Evolutionary conservation across 805 yeast genomes (phyloP), one percentile per base, ranked within the genome.

Genomic region (Pichia cephalocereana): DNA sequence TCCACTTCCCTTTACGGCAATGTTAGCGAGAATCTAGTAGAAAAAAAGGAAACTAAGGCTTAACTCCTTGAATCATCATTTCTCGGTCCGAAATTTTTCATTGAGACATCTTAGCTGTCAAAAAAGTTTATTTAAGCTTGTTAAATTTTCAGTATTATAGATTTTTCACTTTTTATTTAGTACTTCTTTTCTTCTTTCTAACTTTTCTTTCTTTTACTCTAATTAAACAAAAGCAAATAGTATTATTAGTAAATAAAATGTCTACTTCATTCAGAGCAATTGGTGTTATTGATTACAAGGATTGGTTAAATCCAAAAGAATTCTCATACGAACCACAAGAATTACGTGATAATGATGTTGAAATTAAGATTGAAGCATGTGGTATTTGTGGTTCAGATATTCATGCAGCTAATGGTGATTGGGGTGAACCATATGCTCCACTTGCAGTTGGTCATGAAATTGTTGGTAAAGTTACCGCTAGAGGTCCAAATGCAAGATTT

Each of bases 381-480:
- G 79, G 79, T 36, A 60, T 75, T 38, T 75, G 79, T 57, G 78
- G 78, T 6, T 70, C 77, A 2, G 80, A 74, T 57, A 64, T 75
- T 44, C 79, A 75, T 60, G 65, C 71, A 38, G 63, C 69, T 30
- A 54, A 57, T 12, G 75, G 71, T 40, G 49, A 49, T 18, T 58
- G 60, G 61, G 52, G 56, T 30, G 37, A 32, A 18, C 40, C 39
- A 3, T 53, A 47, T 27, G 23, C 52, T 12, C 57, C 60, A 43
- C 27, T 59, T 27, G 58, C 57, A 23, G 74, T 70, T 17, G 78
- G 78, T 12, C 79, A 73, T 56, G 79, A 74, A 56, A 70, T 74
- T 54, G 62, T 74, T 17, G 77, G 77, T 18, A 57, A 55, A 12
- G 72, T 74, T 17, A 57, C 65, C 17, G 67, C 63, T 23, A 62